These are phyloP conservation scores for Halteria grandinella DNA, from an alignment of 73 alveolate species.

Conservation along the genomic window DNA sequence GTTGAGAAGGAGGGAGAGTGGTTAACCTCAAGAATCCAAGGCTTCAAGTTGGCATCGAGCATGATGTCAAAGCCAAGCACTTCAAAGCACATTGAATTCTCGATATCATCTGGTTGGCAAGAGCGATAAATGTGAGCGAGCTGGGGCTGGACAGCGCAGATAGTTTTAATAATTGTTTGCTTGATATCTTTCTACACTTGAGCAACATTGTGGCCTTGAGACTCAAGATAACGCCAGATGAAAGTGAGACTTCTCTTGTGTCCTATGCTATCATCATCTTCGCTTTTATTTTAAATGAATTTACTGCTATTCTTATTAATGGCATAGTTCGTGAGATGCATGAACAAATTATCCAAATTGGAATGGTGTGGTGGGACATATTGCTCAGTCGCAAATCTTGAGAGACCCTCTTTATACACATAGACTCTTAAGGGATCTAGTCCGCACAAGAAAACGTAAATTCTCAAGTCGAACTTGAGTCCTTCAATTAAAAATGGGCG, in stretches of 20 bases:
- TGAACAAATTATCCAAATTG: constrained; percentile 43
- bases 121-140: constrained; percentile 48
- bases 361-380: constrained; percentile 16
- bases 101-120: constrained; percentile 64
- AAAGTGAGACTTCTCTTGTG: constrained; percentile 56
- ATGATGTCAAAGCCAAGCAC: constrained; percentile 52
- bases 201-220: constrained; percentile 73
- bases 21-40: constrained; percentile 65
- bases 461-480: constrained; percentile 52
- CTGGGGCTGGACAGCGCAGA: constrained; percentile 60
- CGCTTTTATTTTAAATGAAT: constrained; percentile 41
- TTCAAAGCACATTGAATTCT: constrained; percentile 65
- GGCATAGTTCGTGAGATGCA: constrained; percentile 66
- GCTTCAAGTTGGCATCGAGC: constrained; percentile 43
- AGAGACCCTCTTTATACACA: constrained; percentile 51
- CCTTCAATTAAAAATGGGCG: constrained; percentile 45
- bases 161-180: constrained; percentile 62
- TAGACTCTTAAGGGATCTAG: constrained; percentile 52
- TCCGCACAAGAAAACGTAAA: constrained; percentile 56
- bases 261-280: constrained; percentile 56
- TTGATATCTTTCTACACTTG: constrained; percentile 57
- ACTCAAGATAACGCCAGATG: constrained; percentile 54
- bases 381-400: constrained; percentile 59
- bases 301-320: constrained; percentile 49
- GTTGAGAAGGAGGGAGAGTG: constrained; percentile 62